Evolutionary conservation across 306 rosid species (phyloP), one percentile per base, ranked within the genome.

Genomic region (Cicer pinnatifidum): DNA sequence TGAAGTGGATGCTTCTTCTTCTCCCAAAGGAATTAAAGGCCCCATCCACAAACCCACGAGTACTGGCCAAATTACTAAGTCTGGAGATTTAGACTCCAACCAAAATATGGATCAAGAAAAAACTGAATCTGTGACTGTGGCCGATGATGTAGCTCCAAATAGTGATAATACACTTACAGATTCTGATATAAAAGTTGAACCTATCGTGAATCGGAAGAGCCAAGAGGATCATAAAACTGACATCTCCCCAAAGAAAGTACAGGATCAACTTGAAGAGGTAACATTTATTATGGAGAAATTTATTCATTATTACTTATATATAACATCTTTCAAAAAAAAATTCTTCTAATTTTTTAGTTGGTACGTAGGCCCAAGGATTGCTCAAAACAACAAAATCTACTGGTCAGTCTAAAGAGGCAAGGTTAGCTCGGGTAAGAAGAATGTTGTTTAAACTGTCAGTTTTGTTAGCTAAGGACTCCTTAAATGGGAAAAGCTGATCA

Each of bases 321-420:
- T 51, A 8, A 39, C 65, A 59, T 81, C 62, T 75, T 52, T 11
- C 19, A 70, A 50, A 46, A 48, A 75, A 71, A 57, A 61, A 61
- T 73, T 68, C 82, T 82, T 83, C 84, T 80, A 87, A 78, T 81
- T 71, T 78, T 91, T 86, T 86, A 85, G 89, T 84, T 81, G 88
- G 60, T 80, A 37, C 74, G 80, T 86, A 94, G 99, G 99, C 99
- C 81, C 99, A 89, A 82, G 91, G 97, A 75, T 86, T 94, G 82
- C 99, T 94, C 78, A 88, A 91, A 84, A 87, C 89, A 50, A 81
- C 96, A 47, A 88, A 81, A 79, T 86, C 99, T 69, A 87, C 97
- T 63, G 99, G 99, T 76, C 95, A 90, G 85, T 91, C 97, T 28
- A 94, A 94, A 82, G 99, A 94, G 84, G 99, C 99, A 81, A 94